Conservation (phyloP, 345 rosid genomes). For the Microthlaspi erraticum region DNA sequence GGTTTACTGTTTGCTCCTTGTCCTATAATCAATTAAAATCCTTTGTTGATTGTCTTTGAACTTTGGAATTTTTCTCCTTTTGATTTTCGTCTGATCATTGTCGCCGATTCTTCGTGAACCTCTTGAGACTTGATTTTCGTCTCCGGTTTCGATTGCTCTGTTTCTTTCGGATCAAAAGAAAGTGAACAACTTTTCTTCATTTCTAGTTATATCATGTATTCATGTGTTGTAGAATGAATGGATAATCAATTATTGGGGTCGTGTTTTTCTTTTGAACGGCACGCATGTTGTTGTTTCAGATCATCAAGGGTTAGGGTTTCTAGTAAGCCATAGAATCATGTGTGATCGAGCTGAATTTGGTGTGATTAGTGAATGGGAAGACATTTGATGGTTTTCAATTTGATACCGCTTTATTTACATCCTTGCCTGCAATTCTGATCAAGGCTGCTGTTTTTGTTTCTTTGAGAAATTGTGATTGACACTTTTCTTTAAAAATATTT, state of each 20-base stretch:
- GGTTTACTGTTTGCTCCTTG: slow-evolving; percentile 2
- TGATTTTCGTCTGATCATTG: background rate
- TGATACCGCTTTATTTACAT: background rate
- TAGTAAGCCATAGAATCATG: background rate
- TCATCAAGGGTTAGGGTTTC: slow-evolving; percentile 10
- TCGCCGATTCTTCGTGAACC: slow-evolving; percentile 4
- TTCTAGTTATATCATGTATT: background rate
- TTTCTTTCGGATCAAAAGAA: slow-evolving; percentile 2
- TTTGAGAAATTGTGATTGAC: background rate
- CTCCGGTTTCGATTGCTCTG: slow-evolving; percentile 30
- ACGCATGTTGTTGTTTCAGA: slow-evolving; percentile 18
- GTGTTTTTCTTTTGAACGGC: slow-evolving; percentile 11
- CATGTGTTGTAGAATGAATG: slow-evolving; percentile 1
- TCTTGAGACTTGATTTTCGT: background rate
- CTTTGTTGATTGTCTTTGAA: background rate
- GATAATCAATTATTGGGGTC: background rate
- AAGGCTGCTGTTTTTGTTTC: background rate
- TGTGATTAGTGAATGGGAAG: background rate
- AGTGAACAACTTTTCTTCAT: background rate
- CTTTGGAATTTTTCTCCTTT: background rate
- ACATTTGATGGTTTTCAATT: background rate
- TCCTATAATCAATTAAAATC: background rate
- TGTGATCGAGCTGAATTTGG: slow-evolving; percentile 14
- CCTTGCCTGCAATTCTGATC: background rate
- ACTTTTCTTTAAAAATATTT: background rate